Conservation (phyloP, 768 basidiomycete genomes). For the Leccinum truebloodii region DNA sequence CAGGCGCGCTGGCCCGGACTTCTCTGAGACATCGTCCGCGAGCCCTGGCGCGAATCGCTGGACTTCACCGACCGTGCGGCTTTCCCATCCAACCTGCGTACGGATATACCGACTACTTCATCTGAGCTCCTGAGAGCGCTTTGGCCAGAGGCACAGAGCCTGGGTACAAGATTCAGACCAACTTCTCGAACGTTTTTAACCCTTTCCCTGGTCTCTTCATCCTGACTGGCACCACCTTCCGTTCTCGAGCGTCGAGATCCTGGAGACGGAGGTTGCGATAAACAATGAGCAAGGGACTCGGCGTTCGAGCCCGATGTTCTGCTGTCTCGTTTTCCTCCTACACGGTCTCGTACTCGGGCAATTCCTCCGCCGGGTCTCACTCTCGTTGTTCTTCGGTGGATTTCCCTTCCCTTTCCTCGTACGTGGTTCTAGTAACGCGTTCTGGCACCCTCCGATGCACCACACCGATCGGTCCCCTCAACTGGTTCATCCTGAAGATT, state of each 20-base stretch:
- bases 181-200: conserved; percentile 38
- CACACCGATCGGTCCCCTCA: conserved; percentile 51
- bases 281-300: conserved; percentile 42
- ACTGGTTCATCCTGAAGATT: conserved; percentile 43
- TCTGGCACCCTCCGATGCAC: conserved; percentile 82
- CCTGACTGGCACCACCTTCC: conserved; percentile 61
- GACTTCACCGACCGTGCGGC: conserved; percentile 61
- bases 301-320: conserved; percentile 56
- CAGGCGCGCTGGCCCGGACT: conserved; percentile 52
- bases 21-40: conserved; percentile 71
- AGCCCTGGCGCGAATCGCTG: conserved; percentile 76
- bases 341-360: conserved; percentile 58
- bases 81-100: conserved; percentile 59
- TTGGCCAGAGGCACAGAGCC: conserved; percentile 32
- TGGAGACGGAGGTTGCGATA: conserved; percentile 42
- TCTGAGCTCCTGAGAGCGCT: conserved; percentile 57
- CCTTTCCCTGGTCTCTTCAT: conserved; percentile 70
- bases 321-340: conserved; percentile 66
- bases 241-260: conserved; percentile 48
- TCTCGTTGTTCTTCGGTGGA: conserved; percentile 69
- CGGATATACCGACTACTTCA: conserved; percentile 43
- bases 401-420: conserved; percentile 57
- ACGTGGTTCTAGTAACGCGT: conserved; percentile 57
- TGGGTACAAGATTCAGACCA: conserved; percentile 29
- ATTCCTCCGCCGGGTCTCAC: conserved; percentile 55